Evolutionary conservation across 2,329 filamentous ascomycete genomes (phyloP).

Genomic region (Monilinia polystroma): DNA sequence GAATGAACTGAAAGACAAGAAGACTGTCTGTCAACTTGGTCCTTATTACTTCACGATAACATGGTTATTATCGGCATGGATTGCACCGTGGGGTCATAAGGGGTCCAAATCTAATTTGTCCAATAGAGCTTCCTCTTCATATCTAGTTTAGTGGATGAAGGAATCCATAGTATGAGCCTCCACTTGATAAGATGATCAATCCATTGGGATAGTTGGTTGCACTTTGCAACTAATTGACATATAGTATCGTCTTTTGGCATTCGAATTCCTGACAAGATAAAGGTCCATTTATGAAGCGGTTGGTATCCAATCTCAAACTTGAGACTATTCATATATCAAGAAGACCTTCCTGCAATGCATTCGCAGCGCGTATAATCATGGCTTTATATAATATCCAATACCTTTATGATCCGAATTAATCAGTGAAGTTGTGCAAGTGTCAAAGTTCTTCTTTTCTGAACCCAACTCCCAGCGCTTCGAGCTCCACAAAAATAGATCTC

Average conservation of each 20-base stretch:
- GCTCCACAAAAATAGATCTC: slow-evolving; percentile 1
- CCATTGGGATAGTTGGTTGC: not conserved
- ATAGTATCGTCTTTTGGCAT: slow-evolving; percentile 8
- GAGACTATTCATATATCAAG: slow-evolving; percentile 8
- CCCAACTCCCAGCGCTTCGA: not conserved
- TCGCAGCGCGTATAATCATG: slow-evolving; percentile 10
- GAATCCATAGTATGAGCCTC: not conserved
- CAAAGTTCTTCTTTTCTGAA: not conserved
- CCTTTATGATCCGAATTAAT: not conserved
- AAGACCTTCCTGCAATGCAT: not conserved
- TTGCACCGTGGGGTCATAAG: slow-evolving; percentile 14
- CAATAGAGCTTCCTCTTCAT: slow-evolving; percentile 22
- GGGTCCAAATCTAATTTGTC: slow-evolving; percentile 7
- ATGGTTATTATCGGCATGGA: slow-evolving; percentile 4
- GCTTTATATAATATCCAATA: not conserved
- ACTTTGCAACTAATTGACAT: slow-evolving; percentile 15
- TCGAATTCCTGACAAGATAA: slow-evolving; percentile 1
- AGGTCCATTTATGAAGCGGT: not conserved
- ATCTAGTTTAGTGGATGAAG: slow-evolving; percentile 15
- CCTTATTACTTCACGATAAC: slow-evolving; percentile 14
- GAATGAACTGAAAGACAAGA: not conserved
- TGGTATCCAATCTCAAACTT: slow-evolving; percentile 22
- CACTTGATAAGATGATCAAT: slow-evolving; percentile 1
- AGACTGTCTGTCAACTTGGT: not conserved
- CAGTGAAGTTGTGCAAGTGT: slow-evolving; percentile 8